Percentiles rank a stretch among this genome's conserved stretches.
phyloP scores from a whole-genome alignment of 1,284 basidiomycete genomes.

The Bjerkandera adusta region DNA sequence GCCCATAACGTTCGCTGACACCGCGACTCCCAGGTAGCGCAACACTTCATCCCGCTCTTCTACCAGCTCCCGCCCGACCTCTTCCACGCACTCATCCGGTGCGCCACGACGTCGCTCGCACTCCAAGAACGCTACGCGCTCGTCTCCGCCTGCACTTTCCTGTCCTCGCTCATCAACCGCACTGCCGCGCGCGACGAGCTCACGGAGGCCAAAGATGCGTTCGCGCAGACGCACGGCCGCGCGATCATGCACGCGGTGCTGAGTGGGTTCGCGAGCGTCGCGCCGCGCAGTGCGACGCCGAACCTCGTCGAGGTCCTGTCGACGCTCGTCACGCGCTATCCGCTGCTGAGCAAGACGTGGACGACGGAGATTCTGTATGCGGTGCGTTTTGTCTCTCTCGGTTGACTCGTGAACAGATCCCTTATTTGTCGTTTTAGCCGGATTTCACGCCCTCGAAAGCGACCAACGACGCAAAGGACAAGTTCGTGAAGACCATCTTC shows the following conservation, averaged over 20 bases:
- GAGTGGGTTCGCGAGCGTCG: slow-evolving; percentile 75
- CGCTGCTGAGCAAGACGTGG: slow-evolving; percentile 61
- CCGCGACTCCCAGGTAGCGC: slow-evolving; percentile 52
- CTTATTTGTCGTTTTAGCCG: slow-evolving; percentile 36
- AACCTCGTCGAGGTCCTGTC: slow-evolving; percentile 83
- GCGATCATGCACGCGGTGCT: slow-evolving; percentile 71
- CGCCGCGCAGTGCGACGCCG: slow-evolving; percentile 79
- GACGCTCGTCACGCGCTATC: slow-evolving; percentile 56
- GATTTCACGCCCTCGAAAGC: slow-evolving; percentile 68
- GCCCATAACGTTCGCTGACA: not conserved
- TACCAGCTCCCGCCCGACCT: slow-evolving; percentile 65
- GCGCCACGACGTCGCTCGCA: slow-evolving; percentile 66
- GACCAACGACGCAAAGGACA: slow-evolving; percentile 67
- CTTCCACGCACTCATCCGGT: slow-evolving; percentile 71
- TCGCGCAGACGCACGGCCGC: slow-evolving; percentile 65
- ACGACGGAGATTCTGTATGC: slow-evolving; percentile 68
- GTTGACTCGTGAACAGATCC: not conserved
- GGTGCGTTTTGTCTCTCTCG: slow-evolving; percentile 40
- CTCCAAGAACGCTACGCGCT: slow-evolving; percentile 87
- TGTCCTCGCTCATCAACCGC: slow-evolving; percentile 57
- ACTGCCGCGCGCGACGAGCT: slow-evolving; percentile 56
- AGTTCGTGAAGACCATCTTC: slow-evolving; percentile 71
- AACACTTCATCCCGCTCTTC: slow-evolving; percentile 71
- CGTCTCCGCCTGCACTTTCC: slow-evolving; percentile 77
- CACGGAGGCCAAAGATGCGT: slow-evolving; percentile 41